phyloP scores from a whole-genome alignment of 1,284 basidiomycete genomes.

The Fomitopsis betulina region DNA sequence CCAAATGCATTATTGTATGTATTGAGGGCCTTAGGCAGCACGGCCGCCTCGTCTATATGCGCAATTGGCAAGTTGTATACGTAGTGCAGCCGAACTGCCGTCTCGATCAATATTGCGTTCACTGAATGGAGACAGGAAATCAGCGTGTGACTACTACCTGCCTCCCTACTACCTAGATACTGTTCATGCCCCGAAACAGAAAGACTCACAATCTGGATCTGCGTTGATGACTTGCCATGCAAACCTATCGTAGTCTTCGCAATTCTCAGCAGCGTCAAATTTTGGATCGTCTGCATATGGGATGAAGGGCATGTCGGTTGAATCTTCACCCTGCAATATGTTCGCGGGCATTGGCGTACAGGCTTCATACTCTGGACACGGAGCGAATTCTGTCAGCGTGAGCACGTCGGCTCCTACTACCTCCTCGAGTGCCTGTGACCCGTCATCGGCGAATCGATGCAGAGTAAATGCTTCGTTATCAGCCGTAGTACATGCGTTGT shows the following conservation, averaged over 20 bases:
- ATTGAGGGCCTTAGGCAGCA: constrained; percentile 35
- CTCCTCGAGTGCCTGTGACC: not conserved
- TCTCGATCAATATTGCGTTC: constrained; percentile 42
- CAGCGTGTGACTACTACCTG: no score
- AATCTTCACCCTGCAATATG: constrained; percentile 52
- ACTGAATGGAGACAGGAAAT: constrained; percentile 26
- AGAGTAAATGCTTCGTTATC: not conserved
- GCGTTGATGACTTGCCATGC: constrained; percentile 39
- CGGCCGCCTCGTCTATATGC: constrained; percentile 37
- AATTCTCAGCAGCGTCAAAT: constrained; percentile 39
- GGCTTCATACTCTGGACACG: constrained; percentile 38
- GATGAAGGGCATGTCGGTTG: constrained; percentile 49
- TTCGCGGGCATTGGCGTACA: constrained; percentile 43
- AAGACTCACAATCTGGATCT: constrained; percentile 47
- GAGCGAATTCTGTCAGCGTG: not conserved
- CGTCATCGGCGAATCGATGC: not conserved
- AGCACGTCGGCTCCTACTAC: not conserved
- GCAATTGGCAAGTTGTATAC: constrained; percentile 31
- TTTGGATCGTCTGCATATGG: constrained; percentile 50
- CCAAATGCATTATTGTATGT: constrained; percentile 23
- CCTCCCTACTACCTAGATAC: no score
- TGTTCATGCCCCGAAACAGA: constrained; percentile 5
- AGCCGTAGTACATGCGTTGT: no score
- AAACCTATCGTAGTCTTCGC: constrained; percentile 37
- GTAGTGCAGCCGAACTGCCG: constrained; percentile 34